phyloP scores from a whole-genome alignment of 2,329 filamentous ascomycete species.

The Magnaporthiopsis rhizophila region DNA sequence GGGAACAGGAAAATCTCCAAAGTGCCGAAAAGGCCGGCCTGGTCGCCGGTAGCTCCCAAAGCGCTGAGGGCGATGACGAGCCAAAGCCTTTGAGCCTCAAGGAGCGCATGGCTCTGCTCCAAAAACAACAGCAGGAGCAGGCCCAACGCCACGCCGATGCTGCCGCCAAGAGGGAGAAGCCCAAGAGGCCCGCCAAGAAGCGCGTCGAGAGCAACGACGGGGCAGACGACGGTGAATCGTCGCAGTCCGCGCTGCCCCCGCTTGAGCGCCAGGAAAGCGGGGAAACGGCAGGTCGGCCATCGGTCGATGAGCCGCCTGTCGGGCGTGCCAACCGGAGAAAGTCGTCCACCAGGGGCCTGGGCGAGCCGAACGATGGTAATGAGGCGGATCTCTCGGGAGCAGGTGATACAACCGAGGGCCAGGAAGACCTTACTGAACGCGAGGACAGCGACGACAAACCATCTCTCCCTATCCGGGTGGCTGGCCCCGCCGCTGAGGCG shows the following conservation, averaged over 20 bases:
- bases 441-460: constrained; percentile 65
- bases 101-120: constrained; percentile 86
- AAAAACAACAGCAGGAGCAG: constrained; percentile 89
- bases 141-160: constrained; percentile 74
- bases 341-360: constrained; percentile 35
- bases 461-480: constrained; percentile 28
- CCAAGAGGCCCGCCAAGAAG: constrained; percentile 70
- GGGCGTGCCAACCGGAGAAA: constrained; percentile 39
- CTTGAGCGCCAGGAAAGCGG: constrained; percentile 40
- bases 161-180: constrained; percentile 76
- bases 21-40: constrained; percentile 63
- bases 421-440: constrained; percentile 55
- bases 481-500: constrained; percentile 27
- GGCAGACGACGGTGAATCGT: constrained; percentile 24
- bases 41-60: constrained; percentile 32
- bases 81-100: constrained; percentile 92
- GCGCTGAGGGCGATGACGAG: constrained; percentile 59
- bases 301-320: constrained; percentile 39
- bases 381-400: constrained; percentile 59
- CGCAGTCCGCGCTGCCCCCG: constrained; percentile 24
- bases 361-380: constrained; percentile 49
- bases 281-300: constrained; percentile 39
- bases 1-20: constrained; percentile 57
- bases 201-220: constrained; percentile 40
- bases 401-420: constrained; percentile 55